These are phyloP conservation scores for Lepidium aucheri DNA, from an alignment of 345 rosid genomes.

Conservation along the genomic window DNA sequence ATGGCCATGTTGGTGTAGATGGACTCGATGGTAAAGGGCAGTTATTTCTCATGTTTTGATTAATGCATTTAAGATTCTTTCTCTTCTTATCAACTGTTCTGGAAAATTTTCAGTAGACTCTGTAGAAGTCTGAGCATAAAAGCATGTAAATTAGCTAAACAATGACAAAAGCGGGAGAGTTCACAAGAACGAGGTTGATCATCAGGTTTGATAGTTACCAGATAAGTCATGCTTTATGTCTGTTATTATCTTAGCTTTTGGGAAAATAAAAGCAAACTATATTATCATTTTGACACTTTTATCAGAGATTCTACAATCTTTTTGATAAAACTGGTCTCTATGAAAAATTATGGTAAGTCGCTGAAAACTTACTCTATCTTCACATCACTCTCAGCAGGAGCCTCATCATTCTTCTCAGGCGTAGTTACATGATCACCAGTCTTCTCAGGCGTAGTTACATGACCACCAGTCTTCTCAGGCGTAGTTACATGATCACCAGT, in stretches of 20 bases:
- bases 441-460: background rate
- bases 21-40: no score
- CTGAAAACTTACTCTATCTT: slow-evolving; percentile 1
- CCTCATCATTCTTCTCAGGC: slow-evolving; percentile 6
- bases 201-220: no score
- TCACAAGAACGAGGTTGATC: no score
- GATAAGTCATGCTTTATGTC: background rate
- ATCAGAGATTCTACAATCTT: slow-evolving; percentile 4
- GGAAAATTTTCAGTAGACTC: no score
- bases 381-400: slow-evolving; percentile 11
- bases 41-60: no score
- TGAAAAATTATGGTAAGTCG: background rate
- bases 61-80: no score
- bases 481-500: background rate
- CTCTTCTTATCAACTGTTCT: no score
- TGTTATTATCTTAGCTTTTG: background rate
- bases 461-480: background rate
- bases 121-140: no score
- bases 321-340: background rate
- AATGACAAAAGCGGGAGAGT: no score
- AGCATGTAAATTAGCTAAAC: no score
- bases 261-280: background rate
- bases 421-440: background rate
- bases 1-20: no score
- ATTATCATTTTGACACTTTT: background rate